Evolutionary conservation across 306 rosid species (phyloP), one percentile per base, ranked within the genome.

Genomic region (Corylus heterophylla): DNA sequence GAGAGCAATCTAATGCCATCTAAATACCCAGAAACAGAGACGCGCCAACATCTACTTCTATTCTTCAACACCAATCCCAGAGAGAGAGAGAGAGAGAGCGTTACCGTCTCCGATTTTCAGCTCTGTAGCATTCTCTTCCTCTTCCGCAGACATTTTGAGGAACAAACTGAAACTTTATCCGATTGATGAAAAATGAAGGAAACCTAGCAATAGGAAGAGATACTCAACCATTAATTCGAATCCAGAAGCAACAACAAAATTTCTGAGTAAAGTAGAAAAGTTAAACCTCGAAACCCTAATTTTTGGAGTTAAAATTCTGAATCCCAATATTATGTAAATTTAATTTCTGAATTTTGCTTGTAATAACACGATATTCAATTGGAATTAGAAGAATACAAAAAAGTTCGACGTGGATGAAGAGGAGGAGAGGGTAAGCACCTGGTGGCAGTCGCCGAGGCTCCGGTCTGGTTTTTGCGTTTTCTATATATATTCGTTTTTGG

Each of bases 91-190:
- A 69, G 48, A 71, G 27, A 54, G 44, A 72, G 11, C 2, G 12
- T 66, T 86, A 94, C 98, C 97, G 31, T 94, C 97, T 76, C 98
- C 97, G 64, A 94, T 94, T 89, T 94, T 94, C 54, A 94, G 97
- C 89, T 94, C 97, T 0, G 97, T 93, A 14, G 97, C 98, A 77
- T 94, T 92, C 79, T 94, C 98, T 84, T 94, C 98, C 86, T 89
- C 95, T 82, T 92, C 98, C 56, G 93, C 97, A 71, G 97, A 92
- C 98, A 94, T 94, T 69, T 35, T 86, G 22, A 59, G 74, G 47
- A 25, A 66, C 59, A 58, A 76, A 61, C 48, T 8, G 22, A 29
- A 31, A 52, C 12, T 67, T 68, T 17, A 68, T 42, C 49, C 12
- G 13, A 20, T 4, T 9, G 0, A 10, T 59, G 37, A 4, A 25